phyloP scores from a whole-genome alignment of 306 rosid species.

The Chamaecrista fasciculata region DNA sequence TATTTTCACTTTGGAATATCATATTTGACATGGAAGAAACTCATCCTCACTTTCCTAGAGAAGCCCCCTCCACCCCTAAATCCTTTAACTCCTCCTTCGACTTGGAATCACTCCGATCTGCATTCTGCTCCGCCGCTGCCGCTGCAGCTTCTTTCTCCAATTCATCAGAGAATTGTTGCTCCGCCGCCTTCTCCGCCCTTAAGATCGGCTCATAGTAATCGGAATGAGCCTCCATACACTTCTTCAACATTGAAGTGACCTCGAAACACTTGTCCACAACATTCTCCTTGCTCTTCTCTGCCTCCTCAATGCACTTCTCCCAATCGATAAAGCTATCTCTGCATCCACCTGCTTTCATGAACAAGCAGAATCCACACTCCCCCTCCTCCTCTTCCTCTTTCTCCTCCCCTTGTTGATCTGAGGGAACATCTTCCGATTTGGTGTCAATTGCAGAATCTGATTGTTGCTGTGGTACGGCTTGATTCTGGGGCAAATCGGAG shows the following conservation, averaged over 20 bases:
- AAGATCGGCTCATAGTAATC: constrained; percentile 7
- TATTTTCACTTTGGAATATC: neutral
- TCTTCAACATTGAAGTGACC: neutral
- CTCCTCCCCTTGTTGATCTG: neutral
- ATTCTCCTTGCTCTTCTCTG: constrained; percentile 9
- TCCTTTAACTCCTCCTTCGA: neutral
- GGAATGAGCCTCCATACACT: constrained; percentile 17
- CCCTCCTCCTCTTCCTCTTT: neutral
- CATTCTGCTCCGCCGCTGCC: neutral
- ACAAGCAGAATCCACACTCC: constrained; percentile 17
- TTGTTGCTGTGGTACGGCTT: neutral
- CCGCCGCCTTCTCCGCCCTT: constrained; percentile 16
- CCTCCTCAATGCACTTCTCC: constrained; percentile 17
- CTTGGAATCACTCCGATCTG: neutral
- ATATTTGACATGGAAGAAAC: neutral
- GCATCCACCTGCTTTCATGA: constrained; percentile 17
- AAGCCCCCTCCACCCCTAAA: neutral
- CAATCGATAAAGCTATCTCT: constrained; percentile 14
- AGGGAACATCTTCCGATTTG: neutral
- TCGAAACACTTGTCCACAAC: constrained; percentile 14
- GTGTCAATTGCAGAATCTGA: neutral
- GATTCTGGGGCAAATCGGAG: neutral
- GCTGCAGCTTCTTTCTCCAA: neutral
- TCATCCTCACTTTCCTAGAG: neutral
- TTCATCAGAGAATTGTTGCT: neutral